A percentile compares a stretch with the other conserved stretches of the same genome.
Conservation (phyloP, 331 rosid genomes). For the Telfairia occidentalis region DNA sequence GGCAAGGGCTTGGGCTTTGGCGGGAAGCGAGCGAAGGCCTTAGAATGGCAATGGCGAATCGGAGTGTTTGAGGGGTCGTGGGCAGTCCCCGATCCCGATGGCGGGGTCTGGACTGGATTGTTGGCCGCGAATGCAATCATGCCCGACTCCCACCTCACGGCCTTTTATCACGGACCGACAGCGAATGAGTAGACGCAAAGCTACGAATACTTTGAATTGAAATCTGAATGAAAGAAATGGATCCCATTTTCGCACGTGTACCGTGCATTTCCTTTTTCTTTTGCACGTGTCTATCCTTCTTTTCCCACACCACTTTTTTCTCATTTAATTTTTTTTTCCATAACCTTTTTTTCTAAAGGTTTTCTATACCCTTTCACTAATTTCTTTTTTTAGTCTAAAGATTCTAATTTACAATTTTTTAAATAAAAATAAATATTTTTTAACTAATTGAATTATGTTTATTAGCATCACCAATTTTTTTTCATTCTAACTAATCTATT, state of each 20-base stretch:
- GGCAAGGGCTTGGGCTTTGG: constrained; percentile 9
- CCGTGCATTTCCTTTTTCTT: no score
- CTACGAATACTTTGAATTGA: neutral
- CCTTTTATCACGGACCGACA: neutral
- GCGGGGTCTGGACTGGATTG: constrained; percentile 18
- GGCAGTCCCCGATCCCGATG: constrained; percentile 6
- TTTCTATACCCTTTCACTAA: no score
- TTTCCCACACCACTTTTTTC: no score
- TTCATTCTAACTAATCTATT: no score
- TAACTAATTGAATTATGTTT: no score
- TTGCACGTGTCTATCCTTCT: no score
- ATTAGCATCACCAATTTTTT: no score
- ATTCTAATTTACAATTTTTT: no score
- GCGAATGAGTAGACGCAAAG: neutral
- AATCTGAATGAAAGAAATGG: neutral
- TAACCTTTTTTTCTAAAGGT: no score
- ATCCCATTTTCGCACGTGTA: neutral
- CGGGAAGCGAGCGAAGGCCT: constrained; percentile 13
- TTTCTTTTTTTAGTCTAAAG: no score
- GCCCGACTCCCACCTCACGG: constrained; percentile 5
- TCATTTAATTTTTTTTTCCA: no score
- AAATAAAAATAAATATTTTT: no score
- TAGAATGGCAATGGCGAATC: constrained; percentile 1
- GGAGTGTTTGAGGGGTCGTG: neutral
- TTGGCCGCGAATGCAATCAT: constrained; percentile 35